phyloP scores from a whole-genome alignment of 352 stramenopile genomes.

The Globisporangium middletonii region DNA sequence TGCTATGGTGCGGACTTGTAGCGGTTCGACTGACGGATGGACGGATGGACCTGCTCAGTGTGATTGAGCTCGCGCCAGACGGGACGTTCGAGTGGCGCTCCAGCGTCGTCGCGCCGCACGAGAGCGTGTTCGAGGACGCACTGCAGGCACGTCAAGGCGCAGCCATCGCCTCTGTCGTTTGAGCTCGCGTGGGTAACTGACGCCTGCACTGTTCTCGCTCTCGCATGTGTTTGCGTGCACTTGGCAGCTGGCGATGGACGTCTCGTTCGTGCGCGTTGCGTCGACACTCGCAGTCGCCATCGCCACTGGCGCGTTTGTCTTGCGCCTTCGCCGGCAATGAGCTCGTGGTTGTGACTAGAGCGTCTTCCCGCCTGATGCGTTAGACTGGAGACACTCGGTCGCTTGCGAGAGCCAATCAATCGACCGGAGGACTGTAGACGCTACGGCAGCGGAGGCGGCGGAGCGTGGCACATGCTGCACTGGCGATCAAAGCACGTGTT shows the following conservation, averaged over 20 bases:
- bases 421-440: conserved; percentile 5
- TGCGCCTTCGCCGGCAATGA: not conserved
- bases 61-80: conserved; percentile 23
- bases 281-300: not conserved
- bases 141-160: conserved; percentile 19
- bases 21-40: not conserved
- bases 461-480: conserved; percentile 62
- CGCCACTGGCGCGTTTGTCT: not conserved
- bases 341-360: not conserved
- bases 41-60: conserved; percentile 10
- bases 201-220: not conserved
- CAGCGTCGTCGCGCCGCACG: conserved; percentile 25
- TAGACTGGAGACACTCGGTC: too few relatives aligned
- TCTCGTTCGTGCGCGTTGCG: conserved; percentile 5
- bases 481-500: conserved; percentile 69
- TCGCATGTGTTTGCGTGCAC: too few relatives aligned
- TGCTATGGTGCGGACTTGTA: not conserved
- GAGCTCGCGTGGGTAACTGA: not conserved
- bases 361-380: too few relatives aligned
- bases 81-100: conserved; percentile 28
- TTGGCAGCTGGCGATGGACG: conserved; percentile 21
- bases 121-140: conserved; percentile 12
- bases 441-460: conserved; percentile 9
- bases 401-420: too few relatives aligned
- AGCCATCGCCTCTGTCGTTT: not conserved